Evolutionary conservation across 75 land plant genomes (phyloP).

Genomic region (Selaginella tamariscina): DNA sequence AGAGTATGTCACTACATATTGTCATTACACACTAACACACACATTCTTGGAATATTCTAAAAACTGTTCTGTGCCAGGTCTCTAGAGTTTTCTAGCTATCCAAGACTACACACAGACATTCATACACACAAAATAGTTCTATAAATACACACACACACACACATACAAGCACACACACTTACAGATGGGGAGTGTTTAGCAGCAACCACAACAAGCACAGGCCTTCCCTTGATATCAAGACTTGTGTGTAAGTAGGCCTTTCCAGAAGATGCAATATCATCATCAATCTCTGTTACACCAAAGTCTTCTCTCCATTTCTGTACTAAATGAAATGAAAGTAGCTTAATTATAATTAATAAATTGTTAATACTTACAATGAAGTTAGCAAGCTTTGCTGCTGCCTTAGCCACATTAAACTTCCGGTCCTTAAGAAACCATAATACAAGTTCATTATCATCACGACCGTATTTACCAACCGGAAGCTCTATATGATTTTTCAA

Average conservation of each 20-base stretch:
- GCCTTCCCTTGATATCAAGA: conserved; percentile 61
- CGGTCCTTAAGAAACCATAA: conserved; percentile 93
- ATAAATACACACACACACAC: no score
- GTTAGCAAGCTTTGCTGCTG: conserved; percentile 54
- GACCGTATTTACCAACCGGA: conserved; percentile 67
- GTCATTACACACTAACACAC: no score
- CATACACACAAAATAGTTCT: conserved; percentile 14
- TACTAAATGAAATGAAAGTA: no score
- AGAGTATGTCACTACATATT: conserved; percentile 76
- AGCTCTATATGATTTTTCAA: no score
- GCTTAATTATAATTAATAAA: no score
- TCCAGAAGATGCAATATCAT: conserved; percentile 62
- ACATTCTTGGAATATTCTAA: no score
- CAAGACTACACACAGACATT: not conserved
- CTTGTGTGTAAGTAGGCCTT: conserved; percentile 75
- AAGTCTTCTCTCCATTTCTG: conserved; percentile 92
- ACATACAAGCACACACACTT: no score
- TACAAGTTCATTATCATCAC: conserved; percentile 86
- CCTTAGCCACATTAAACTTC: conserved; percentile 57
- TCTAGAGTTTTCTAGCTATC: no score
- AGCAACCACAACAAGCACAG: conserved; percentile 91
- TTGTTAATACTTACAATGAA: conserved; percentile 63
- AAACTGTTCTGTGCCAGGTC: no score
- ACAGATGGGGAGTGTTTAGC: conserved; percentile 81
- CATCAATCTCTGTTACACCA: conserved; percentile 62